phyloP scores from a whole-genome alignment of 768 basidiomycete genomes.

The Leccinellum rugosiceps region DNA sequence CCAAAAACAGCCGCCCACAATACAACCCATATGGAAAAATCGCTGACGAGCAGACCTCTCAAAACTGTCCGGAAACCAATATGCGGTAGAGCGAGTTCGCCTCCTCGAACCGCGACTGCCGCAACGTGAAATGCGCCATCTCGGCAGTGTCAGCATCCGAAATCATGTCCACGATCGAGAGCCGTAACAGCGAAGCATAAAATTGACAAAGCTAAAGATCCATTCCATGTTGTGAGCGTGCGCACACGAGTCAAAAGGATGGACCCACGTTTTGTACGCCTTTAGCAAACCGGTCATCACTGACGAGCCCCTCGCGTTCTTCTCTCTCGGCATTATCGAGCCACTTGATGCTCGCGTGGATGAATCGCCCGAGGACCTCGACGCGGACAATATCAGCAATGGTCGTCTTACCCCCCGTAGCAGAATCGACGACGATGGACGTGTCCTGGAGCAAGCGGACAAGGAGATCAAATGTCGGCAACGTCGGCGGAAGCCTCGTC shows the following conservation, averaged over 20 bases:
- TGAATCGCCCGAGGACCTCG: conserved; percentile 68
- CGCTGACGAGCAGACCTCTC: conserved; percentile 6
- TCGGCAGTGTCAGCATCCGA: conserved; percentile 71
- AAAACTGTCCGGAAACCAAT: conserved; percentile 45
- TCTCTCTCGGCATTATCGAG: conserved; percentile 68
- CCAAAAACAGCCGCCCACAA: conserved; percentile 8
- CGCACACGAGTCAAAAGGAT: neutral
- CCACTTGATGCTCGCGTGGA: conserved; percentile 68
- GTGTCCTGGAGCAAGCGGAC: conserved; percentile 66
- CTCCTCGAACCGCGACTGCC: conserved; percentile 71
- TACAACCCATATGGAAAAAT: conserved; percentile 3
- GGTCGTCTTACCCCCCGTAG: conserved; percentile 49
- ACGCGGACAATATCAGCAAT: conserved; percentile 61
- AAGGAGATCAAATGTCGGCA: conserved; percentile 71
- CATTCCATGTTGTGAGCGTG: neutral
- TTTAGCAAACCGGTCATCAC: conserved; percentile 70
- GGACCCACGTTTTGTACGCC: conserved; percentile 63
- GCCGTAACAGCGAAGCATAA: conserved; percentile 66
- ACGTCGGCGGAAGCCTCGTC: conserved; percentile 62
- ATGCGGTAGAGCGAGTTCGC: conserved; percentile 70
- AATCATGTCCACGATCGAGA: conserved; percentile 56
- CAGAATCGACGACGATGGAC: conserved; percentile 40
- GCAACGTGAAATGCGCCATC: conserved; percentile 74
- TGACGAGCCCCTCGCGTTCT: conserved; percentile 62
- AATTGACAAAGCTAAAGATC: conserved; percentile 66